Evolutionary conservation across 768 basidiomycete genomes (phyloP).

Genomic region (Heimioporus sp.): DNA sequence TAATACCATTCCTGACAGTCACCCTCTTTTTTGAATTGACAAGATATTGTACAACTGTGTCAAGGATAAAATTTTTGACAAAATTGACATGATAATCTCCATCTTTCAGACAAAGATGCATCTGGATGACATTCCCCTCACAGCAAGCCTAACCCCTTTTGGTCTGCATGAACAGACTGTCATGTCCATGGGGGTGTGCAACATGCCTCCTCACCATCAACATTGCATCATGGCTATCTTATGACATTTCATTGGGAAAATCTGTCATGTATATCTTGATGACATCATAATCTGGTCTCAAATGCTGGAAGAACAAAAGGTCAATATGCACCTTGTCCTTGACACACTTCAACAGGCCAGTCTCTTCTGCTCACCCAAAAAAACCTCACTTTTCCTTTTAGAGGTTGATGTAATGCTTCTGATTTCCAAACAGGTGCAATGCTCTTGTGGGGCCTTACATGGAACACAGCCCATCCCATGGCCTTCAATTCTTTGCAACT

Average conservation of each 20-base stretch:
- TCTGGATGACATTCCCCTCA: too few species aligned
- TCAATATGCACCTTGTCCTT: background rate
- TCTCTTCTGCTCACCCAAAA: background rate
- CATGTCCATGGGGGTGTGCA: too few species aligned
- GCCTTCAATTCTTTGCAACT: background rate
- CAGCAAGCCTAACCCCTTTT: too few species aligned
- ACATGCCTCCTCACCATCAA: too few species aligned
- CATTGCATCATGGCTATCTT: too few species aligned
- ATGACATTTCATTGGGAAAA: too few species aligned
- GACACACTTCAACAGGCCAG: background rate
- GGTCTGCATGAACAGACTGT: too few species aligned
- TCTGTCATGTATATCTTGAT: background rate
- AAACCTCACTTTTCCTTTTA: background rate
- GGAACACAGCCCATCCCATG: background rate
- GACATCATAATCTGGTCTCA: conserved; percentile 1
- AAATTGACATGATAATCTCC: too few species aligned
- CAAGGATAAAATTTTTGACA: too few species aligned
- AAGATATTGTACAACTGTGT: too few species aligned
- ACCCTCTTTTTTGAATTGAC: too few species aligned
- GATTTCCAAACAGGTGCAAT: background rate
- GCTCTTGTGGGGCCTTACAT: background rate
- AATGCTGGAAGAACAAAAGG: background rate
- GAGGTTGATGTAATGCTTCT: background rate
- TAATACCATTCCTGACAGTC: background rate
- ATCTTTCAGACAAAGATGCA: too few species aligned